Base-by-base conservation (phyloP, 176 grass and related monocot species). In the Triticum timopheevii region DNA sequence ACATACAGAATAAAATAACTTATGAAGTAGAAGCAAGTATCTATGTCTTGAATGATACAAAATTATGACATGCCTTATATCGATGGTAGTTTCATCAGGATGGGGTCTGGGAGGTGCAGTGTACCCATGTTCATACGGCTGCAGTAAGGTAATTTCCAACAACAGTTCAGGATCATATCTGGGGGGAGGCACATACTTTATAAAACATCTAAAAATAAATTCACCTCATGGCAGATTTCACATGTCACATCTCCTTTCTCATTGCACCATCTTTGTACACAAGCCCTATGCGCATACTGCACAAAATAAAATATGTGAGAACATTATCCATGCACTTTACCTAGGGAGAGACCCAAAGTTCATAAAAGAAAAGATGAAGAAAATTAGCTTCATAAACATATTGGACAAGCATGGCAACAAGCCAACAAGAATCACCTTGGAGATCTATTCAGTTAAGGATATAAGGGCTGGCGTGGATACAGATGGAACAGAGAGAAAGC, bases 261-360 rank as follows among this genome's bases (percentile, higher is more conserved):
- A 84, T 97, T 93, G 90, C 95, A 97, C 95, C 95, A 97, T 31
- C 90, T 84, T 34, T 97, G 95, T 73, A 97, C 95, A 63, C 95
- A 97, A 65, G 81, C 84, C 64, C 95, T 88, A 84, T 97, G 95
- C 72, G 95, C 95, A 94, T 97, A 97, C 95, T 97, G 87, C 68
- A 86, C 13, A 58, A 76, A 84, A 56, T 80, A 65, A 79, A 86
- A 61, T 61, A 34, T 45, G n/a, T 90, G 73, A 78, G 77, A 77
- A 20, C 17, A 86, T 69, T 79, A 89, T 81, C 66, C 13, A 59
- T 71, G 31, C 34, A 52, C 31, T 38, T 61, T 82, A 61, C 77
- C 64, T 49, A 13, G 17, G 42, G 10, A 69, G 67, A 47, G 40
- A 82, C 6, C 10, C 34, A 8, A 71, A 38, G 25, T 83, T 33